Evolutionary conservation across 768 basidiomycete species (phyloP).

Genomic region (Podaxis sp.): DNA sequence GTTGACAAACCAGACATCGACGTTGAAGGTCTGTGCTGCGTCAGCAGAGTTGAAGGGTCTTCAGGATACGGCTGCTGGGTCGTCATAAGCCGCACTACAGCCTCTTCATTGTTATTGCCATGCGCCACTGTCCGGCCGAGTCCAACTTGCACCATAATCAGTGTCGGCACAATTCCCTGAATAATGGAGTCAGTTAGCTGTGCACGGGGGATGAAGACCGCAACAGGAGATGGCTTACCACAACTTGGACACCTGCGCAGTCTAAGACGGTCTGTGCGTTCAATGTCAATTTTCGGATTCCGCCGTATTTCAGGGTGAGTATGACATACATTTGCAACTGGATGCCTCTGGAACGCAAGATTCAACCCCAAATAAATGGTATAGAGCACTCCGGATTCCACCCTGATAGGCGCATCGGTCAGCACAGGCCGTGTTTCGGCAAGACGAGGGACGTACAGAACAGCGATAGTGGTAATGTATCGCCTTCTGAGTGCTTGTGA

Average conservation of each 20-base stretch:
- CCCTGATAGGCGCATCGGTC: constrained; percentile 21
- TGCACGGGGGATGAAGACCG: neutral
- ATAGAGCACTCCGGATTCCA: constrained; percentile 40
- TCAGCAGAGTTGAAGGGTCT: neutral
- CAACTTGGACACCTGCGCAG: constrained; percentile 30
- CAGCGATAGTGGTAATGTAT: constrained; percentile 34
- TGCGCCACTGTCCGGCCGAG: constrained; percentile 25
- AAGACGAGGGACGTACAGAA: constrained; percentile 29
- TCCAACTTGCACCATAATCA: constrained; percentile 36
- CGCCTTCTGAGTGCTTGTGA: constrained; percentile 28
- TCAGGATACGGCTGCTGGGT: neutral
- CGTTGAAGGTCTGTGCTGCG: neutral
- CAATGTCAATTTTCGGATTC: neutral
- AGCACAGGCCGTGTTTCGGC: neutral
- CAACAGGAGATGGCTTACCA: constrained; percentile 21
- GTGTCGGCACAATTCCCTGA: constrained; percentile 34
- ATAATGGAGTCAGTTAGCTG: neutral
- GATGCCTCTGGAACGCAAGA: constrained; percentile 27
- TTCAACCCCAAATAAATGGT: constrained; percentile 32
- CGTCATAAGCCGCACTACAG: neutral
- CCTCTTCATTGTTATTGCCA: neutral
- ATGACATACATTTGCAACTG: constrained; percentile 22
- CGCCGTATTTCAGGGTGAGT: neutral
- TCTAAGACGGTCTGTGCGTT: constrained; percentile 19
- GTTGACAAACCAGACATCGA: neutral